Conservation (phyloP, 306 rosid species). For the Trifolium dubium region DNA sequence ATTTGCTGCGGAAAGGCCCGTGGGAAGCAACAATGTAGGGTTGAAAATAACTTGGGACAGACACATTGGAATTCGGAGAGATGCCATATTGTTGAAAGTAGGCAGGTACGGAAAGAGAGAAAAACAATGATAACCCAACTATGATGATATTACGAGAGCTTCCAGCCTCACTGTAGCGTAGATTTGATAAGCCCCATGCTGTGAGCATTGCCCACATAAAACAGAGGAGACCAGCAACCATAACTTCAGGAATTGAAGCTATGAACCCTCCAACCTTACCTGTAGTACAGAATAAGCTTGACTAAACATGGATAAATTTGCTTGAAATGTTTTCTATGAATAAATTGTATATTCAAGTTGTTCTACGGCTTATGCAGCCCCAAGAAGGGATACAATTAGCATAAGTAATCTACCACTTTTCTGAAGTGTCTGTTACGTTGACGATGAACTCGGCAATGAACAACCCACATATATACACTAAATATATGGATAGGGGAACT, state of each 20-base stretch:
- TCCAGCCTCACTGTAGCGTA: constrained; percentile 98
- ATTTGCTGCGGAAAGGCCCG: constrained; percentile 79
- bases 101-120: constrained; percentile 93
- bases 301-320: constrained; percentile 28
- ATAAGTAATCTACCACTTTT: not conserved
- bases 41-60: constrained; percentile 79
- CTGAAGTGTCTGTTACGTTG: not conserved
- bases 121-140: constrained; percentile 89
- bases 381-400: not conserved
- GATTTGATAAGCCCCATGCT: constrained; percentile 93
- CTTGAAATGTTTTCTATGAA: constrained; percentile 40
- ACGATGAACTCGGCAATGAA: constrained; percentile 1
- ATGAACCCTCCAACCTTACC: constrained; percentile 98
- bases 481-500: not conserved
- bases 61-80: constrained; percentile 75
- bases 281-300: constrained; percentile 42
- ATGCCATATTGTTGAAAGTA: constrained; percentile 96
- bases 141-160: constrained; percentile 97
- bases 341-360: not conserved
- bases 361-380: not conserved
- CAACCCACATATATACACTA: not conserved
- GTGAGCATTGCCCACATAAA: constrained; percentile 99
- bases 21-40: constrained; percentile 94
- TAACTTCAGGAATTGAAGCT: constrained; percentile 95
- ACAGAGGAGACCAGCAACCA: constrained; percentile 98